Conservation (phyloP, 441 rosid species). For the Euphorbia schlechtendalii region DNA sequence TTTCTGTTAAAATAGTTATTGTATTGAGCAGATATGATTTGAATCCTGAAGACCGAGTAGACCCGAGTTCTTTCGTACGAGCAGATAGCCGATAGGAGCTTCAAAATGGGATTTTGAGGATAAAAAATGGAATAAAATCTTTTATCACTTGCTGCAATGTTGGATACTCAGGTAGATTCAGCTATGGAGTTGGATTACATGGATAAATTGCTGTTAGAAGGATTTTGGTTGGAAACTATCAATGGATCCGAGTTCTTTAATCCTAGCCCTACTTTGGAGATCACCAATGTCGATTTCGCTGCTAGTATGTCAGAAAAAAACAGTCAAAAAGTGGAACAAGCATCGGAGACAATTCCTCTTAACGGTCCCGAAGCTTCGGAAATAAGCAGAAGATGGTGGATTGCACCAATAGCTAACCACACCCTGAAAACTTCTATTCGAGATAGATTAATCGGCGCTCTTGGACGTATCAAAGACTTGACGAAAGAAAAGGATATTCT, state of each 20-base stretch:
- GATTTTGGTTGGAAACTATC: slow-evolving; percentile 83
- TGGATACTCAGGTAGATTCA: slow-evolving; percentile 29
- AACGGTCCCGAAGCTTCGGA: slow-evolving; percentile 39
- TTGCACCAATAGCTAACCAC: slow-evolving; percentile 44
- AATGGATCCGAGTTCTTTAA: slow-evolving; percentile 70
- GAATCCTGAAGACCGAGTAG: slow-evolving; percentile 16
- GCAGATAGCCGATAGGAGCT: slow-evolving; percentile 1
- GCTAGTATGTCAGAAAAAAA: slow-evolving; percentile 14
- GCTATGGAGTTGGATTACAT: slow-evolving; percentile 61
- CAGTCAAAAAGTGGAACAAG: slow-evolving; percentile 33
- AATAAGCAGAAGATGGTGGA: slow-evolving; percentile 65
- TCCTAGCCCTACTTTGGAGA: slow-evolving; percentile 35
- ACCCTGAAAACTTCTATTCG: slow-evolving; percentile 48
- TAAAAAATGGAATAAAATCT: slow-evolving; percentile 47
- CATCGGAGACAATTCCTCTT: slow-evolving; percentile 17
- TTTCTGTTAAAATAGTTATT: too few species aligned
- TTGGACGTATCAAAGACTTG: slow-evolving; percentile 47
- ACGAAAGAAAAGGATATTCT: slow-evolving; percentile 60
- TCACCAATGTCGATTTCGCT: slow-evolving; percentile 21
- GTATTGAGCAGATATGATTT: slow-evolving; percentile 13
- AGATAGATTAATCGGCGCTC: slow-evolving; percentile 63
- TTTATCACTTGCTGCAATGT: slow-evolving; percentile 34
- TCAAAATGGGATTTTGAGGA: slow-evolving; percentile 10
- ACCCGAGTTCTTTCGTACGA: neutral
- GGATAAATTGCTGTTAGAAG: slow-evolving; percentile 72